Conservation (phyloP, 208 protist genomes). For the Acanthamoeba triangularis region DNA sequence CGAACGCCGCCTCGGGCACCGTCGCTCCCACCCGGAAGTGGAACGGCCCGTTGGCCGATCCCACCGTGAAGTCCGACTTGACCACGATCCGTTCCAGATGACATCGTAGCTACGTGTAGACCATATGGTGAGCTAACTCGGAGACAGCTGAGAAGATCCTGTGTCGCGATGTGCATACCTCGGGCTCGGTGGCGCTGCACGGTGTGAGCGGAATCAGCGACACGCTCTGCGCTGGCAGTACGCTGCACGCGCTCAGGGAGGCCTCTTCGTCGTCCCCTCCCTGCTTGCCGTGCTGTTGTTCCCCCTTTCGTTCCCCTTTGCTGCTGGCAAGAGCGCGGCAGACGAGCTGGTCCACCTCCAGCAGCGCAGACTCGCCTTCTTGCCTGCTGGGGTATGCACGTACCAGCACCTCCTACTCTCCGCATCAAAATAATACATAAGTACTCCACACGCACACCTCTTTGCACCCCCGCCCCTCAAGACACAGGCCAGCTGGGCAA, state of each 20-base stretch:
- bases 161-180: not conserved
- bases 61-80: slow-evolving; percentile 21
- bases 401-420: not conserved
- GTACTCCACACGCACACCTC: too few relatives aligned
- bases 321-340: not conserved
- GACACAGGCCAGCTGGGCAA: not conserved
- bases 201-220: not conserved
- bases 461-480: too few relatives aligned
- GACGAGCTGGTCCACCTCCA: not conserved
- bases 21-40: not conserved
- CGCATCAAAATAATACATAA: too few relatives aligned
- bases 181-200: not conserved
- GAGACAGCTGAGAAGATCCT: not conserved
- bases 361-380: not conserved
- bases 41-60: not conserved
- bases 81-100: slow-evolving; percentile 1
- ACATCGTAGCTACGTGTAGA: not conserved
- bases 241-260: not conserved
- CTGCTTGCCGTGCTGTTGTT: not conserved
- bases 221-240: not conserved
- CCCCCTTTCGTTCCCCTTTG: not conserved
- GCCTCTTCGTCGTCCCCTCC: not conserved
- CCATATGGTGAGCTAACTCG: not conserved
- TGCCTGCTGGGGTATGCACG: slow-evolving; percentile 4
- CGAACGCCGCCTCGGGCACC: not conserved